Percentiles rank a stretch among this genome's conserved stretches.
These are phyloP conservation scores for Myrica gale DNA, from an alignment of 306 rosid genomes.

Conservation along the genomic window DNA sequence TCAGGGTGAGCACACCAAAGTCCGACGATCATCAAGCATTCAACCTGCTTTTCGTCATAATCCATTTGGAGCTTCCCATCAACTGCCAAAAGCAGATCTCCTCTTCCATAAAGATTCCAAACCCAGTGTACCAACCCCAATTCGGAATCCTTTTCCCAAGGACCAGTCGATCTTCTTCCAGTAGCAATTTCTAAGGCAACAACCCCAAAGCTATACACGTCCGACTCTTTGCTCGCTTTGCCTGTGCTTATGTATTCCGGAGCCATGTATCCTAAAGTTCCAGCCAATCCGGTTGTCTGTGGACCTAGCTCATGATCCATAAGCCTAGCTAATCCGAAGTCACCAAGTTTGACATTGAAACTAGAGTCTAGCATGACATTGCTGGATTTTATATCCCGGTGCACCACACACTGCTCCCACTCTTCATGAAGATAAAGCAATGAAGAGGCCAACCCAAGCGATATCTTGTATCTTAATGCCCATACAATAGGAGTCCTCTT, in stretches of 20 bases:
- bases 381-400: too few relatives aligned
- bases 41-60: too few relatives aligned
- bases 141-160: not conserved
- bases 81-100: not conserved
- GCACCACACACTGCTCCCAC: conserved; percentile 28
- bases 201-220: conserved; percentile 36
- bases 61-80: too few relatives aligned
- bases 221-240: conserved; percentile 32
- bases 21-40: too few relatives aligned
- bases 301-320: conserved; percentile 34
- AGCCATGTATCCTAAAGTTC: conserved; percentile 44
- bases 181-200: conserved; percentile 29
- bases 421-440: conserved; percentile 35
- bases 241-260: conserved; percentile 34
- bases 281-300: conserved; percentile 25
- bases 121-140: not conserved
- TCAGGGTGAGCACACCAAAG: too few relatives aligned
- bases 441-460: conserved; percentile 35
- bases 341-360: conserved; percentile 3
- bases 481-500: conserved; percentile 19
- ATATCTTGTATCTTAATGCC: conserved; percentile 28
- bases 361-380: too few relatives aligned
- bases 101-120: conserved; percentile 2
- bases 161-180: conserved; percentile 13
- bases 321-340: conserved; percentile 37